These are phyloP conservation scores for Rhodotorula sp. DNA, from an alignment of 1,284 basidiomycete genomes.

Conservation along the genomic window DNA sequence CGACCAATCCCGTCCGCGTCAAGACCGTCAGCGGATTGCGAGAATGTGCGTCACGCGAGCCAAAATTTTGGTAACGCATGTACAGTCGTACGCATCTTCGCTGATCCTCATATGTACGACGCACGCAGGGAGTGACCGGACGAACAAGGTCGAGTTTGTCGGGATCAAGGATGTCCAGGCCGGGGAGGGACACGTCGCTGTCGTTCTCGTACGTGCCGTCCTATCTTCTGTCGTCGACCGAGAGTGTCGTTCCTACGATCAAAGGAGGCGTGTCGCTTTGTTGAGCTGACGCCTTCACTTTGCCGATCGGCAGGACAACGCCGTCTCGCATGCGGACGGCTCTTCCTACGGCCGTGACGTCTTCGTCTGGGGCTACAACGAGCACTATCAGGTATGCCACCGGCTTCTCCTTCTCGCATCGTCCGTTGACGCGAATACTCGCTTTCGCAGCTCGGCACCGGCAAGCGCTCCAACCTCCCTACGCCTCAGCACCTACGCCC, in stretches of 20 bases:
- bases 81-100: conserved; percentile 41
- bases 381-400: conserved; percentile 41
- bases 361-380: conserved; percentile 56
- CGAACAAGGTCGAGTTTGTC: conserved; percentile 64
- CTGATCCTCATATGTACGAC: conserved; percentile 5
- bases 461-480: conserved; percentile 70
- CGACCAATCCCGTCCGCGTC: conserved; percentile 68
- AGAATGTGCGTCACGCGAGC: conserved; percentile 58
- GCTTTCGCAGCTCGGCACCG: conserved; percentile 74
- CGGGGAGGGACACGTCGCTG: conserved; percentile 66
- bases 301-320: conserved; percentile 51
- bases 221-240: background rate
- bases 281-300: background rate
- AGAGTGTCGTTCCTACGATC: background rate
- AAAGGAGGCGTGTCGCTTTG: background rate
- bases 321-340: conserved; percentile 56
- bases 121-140: conserved; percentile 64
- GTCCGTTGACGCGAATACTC: background rate
- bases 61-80: conserved; percentile 46
- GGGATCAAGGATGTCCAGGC: conserved; percentile 67
- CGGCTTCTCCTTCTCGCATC: conserved; percentile 38
- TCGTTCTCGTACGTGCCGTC: conserved; percentile 57
- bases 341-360: conserved; percentile 56
- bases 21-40: conserved; percentile 78
- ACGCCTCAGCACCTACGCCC: conserved; percentile 61